Evolutionary conservation across 1,284 basidiomycete species (phyloP).

Genomic region (Ceratobasidium sp.): DNA sequence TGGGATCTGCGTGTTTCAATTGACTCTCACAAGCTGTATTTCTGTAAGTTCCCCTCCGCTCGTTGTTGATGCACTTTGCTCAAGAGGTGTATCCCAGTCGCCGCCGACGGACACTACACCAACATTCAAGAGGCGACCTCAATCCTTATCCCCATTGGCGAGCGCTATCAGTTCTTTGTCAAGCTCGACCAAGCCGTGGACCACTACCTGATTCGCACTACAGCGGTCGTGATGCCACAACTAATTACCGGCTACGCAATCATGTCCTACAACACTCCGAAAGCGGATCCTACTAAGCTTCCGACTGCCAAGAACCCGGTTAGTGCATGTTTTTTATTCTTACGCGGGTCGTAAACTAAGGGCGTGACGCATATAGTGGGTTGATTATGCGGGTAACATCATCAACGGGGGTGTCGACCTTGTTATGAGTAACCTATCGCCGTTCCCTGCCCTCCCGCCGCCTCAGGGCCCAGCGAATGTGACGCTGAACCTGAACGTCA

Average conservation of each 20-base stretch:
- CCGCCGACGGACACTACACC: conserved; percentile 45
- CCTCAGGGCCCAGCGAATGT: conserved; percentile 25
- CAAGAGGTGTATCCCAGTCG: not conserved
- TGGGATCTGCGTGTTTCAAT: conserved; percentile 33
- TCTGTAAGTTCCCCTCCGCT: not conserved
- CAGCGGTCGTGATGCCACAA: conserved; percentile 35
- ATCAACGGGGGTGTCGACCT: conserved; percentile 33
- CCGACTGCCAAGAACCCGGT: conserved; percentile 24
- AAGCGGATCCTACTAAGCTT: conserved; percentile 17
- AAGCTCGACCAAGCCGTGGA: conserved; percentile 41
- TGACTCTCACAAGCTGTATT: conserved; percentile 37
- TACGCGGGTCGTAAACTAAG: not conserved
- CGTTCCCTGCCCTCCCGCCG: conserved; percentile 29
- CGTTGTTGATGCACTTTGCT: not conserved
- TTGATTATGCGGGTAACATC: conserved; percentile 44
- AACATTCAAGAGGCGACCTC: conserved; percentile 33
- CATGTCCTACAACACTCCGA: conserved; percentile 40
- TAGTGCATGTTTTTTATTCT: not conserved
- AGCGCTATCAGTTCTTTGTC: conserved; percentile 44
- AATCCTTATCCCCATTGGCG: conserved; percentile 33
- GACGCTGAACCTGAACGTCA: conserved; percentile 24
- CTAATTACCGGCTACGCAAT: conserved; percentile 42
- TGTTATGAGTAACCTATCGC: conserved; percentile 15
- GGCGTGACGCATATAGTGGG: not conserved
- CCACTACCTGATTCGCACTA: conserved; percentile 45